Evolutionary conservation across 441 rosid species (phyloP).

Genomic region (Aleurites moluccanus): DNA sequence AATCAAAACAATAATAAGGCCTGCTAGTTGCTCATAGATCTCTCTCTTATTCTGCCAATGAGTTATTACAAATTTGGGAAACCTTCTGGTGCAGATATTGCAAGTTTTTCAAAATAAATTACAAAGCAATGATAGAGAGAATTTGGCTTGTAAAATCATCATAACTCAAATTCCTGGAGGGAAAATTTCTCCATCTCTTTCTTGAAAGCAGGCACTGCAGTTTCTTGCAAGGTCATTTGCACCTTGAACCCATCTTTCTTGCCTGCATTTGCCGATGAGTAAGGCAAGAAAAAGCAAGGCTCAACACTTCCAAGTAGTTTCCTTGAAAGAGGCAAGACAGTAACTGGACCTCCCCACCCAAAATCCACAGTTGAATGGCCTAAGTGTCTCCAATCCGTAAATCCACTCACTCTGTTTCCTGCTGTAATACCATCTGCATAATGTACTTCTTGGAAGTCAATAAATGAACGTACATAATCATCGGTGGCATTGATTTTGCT

Average conservation of each 20-base stretch:
- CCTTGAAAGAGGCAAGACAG: constrained; percentile 62
- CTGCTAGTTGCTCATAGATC: background rate
- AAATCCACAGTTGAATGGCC: constrained; percentile 83
- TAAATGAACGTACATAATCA: constrained; percentile 66
- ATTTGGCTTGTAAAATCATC: constrained; percentile 19
- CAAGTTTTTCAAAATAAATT: background rate
- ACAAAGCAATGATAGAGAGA: background rate
- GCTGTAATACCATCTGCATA: constrained; percentile 47
- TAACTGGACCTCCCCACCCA: constrained; percentile 87
- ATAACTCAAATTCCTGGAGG: constrained; percentile 33
- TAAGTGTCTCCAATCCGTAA: constrained; percentile 88
- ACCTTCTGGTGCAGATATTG: background rate
- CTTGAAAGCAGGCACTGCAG: constrained; percentile 50
- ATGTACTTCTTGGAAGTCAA: constrained; percentile 69
- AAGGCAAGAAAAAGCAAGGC: constrained; percentile 88
- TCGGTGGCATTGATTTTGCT: constrained; percentile 66
- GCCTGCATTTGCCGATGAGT: constrained; percentile 40
- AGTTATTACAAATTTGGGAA: background rate
- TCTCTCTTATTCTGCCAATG: background rate
- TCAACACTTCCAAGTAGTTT: constrained; percentile 72
- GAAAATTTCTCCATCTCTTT: constrained; percentile 63
- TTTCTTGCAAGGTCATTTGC: constrained; percentile 55
- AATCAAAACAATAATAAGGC: too few species aligned
- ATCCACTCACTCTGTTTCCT: constrained; percentile 66
- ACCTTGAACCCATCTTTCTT: constrained; percentile 68